phyloP scores from a whole-genome alignment of 208 protist genomes.

The Trypanosoma brucei region DNA sequence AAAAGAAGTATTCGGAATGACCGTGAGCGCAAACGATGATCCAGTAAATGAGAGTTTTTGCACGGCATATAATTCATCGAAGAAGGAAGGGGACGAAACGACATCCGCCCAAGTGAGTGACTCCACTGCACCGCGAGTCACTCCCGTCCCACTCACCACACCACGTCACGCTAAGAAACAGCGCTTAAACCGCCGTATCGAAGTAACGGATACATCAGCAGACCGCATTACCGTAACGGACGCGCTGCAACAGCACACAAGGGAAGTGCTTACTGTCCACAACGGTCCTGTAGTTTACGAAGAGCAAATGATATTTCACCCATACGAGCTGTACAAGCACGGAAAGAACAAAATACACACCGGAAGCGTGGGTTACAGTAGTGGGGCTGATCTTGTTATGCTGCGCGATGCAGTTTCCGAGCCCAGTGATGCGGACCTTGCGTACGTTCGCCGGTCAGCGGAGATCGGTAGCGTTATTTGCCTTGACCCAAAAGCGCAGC shows the following conservation, averaged over 20 bases:
- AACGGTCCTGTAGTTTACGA: constrained; percentile 61
- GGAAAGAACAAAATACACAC: constrained; percentile 70
- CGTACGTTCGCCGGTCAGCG: constrained; percentile 39
- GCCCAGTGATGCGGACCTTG: constrained; percentile 65
- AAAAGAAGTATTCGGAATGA: no score
- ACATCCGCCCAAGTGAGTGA: neutral
- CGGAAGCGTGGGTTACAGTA: constrained; percentile 83
- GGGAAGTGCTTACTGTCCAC: constrained; percentile 58
- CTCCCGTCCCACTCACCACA: constrained; percentile 68
- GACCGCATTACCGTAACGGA: constrained; percentile 30
- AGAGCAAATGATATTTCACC: constrained; percentile 78
- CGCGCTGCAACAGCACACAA: constrained; percentile 54
- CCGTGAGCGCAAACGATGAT: no score
- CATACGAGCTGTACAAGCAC: constrained; percentile 80
- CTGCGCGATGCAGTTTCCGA: constrained; percentile 73
- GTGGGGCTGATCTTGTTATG: constrained; percentile 79
- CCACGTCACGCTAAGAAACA: constrained; percentile 77
- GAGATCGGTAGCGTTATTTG: constrained; percentile 63
- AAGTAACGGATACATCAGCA: constrained; percentile 57
- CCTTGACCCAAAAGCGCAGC: constrained; percentile 68
- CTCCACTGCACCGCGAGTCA: neutral
- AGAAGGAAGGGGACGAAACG: neutral
- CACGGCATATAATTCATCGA: constrained; percentile 4
- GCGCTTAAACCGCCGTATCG: constrained; percentile 44
- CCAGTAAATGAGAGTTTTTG: no score